A percentile compares a stretch with the other conserved stretches of the same genome.
Conservation (phyloP, 768 basidiomycete species). For the Boletus sp. region DNA sequence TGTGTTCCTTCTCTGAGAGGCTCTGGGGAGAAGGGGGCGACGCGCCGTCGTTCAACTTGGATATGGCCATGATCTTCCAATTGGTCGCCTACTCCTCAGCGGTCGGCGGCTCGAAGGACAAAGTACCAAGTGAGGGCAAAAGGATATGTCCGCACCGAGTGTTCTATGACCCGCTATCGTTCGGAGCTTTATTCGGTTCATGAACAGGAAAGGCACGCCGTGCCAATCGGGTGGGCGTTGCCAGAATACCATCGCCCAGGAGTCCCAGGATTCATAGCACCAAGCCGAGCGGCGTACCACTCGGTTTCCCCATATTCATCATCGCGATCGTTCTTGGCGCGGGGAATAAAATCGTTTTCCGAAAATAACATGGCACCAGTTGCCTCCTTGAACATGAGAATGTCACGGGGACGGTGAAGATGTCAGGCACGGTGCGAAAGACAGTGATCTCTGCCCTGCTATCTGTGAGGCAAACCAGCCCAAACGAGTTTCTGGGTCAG, state of each 20-base stretch:
- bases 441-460: neutral
- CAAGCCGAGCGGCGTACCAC: neutral
- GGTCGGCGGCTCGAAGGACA: neutral
- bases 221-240: neutral
- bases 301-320: neutral
- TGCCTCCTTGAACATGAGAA: neutral
- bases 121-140: neutral
- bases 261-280: neutral
- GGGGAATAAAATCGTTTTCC: neutral
- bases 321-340: neutral
- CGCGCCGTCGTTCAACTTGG: neutral
- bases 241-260: neutral
- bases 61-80: neutral
- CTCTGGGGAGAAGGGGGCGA: neutral
- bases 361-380: neutral
- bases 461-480: neutral
- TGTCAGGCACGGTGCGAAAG: neutral
- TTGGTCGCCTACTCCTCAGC: neutral
- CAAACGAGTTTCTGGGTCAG: neutral
- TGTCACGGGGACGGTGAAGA: neutral
- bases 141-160: neutral
- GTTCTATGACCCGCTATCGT: neutral
- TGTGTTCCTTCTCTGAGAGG: slow-evolving; percentile 5
- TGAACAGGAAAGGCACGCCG: neutral
- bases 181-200: neutral